Conservation (phyloP, 2,329 filamentous ascomycete genomes). For the Colletotrichum shisoi region DNA sequence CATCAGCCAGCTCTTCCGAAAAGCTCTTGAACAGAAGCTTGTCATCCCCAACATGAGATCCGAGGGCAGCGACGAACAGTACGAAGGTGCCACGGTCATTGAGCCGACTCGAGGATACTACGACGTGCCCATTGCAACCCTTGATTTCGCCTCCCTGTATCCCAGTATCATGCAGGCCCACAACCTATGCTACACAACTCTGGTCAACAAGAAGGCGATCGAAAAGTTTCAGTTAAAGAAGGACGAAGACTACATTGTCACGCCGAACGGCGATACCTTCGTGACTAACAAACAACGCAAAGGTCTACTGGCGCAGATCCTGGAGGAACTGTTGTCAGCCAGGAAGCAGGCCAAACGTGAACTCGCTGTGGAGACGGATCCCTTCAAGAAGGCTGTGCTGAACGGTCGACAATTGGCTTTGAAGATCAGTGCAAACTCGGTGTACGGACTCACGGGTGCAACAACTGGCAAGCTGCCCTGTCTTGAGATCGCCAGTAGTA, state of each 20-base stretch:
- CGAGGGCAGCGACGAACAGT: slow-evolving; percentile 81
- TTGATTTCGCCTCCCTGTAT: slow-evolving; percentile 98
- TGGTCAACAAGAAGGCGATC: slow-evolving; percentile 79
- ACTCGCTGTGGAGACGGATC: slow-evolving; percentile 85
- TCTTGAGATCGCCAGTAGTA: slow-evolving; percentile 93
- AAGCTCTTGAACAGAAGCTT: slow-evolving; percentile 89
- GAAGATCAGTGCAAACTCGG: slow-evolving; percentile 97
- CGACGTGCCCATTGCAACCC: slow-evolving; percentile 90
- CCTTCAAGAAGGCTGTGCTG: slow-evolving; percentile 96
- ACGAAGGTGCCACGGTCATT: slow-evolving; percentile 97
- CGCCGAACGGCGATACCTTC: slow-evolving; percentile 93
- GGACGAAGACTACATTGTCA: slow-evolving; percentile 95
- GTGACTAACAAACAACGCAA: slow-evolving; percentile 88
- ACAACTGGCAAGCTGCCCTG: slow-evolving; percentile 96
- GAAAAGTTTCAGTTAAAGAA: slow-evolving; percentile 80
- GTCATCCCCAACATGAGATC: slow-evolving; percentile 87
- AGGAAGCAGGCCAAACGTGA: slow-evolving; percentile 95
- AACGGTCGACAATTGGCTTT: slow-evolving; percentile 96
- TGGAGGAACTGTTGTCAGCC: slow-evolving; percentile 89
- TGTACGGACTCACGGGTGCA: slow-evolving; percentile 96
- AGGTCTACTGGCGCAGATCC: slow-evolving; percentile 90
- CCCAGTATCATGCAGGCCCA: slow-evolving; percentile 99
- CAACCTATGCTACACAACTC: slow-evolving; percentile 96
- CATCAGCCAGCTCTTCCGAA: slow-evolving; percentile 94
- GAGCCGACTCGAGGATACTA: slow-evolving; percentile 94